Base-by-base conservation (phyloP, 2,329 filamentous ascomycete genomes). In the Stagonosporopsis vannaccii region DNA sequence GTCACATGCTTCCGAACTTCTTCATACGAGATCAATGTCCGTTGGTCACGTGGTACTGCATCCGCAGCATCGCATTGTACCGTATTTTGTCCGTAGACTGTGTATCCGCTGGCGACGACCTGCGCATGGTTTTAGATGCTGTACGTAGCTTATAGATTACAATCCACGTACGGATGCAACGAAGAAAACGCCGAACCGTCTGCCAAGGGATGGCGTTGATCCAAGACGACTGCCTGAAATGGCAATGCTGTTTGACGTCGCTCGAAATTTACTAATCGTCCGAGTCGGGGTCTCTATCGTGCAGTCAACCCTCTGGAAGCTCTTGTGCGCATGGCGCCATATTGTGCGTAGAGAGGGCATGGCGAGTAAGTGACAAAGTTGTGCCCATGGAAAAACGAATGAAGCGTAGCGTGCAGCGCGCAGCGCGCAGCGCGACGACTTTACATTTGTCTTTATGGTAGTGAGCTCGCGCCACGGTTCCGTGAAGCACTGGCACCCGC, bases 1-100 rank as follows among this genome's bases (percentile, higher is more conserved):
- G 48, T 36, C 15, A 30, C 32, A 30, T 51, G 48, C 32, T 51
- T 51, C 26, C 37, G 39, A n/a, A 51, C 48, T 37, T 51, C 48
- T 3, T 37, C 48, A 28, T 36, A 51, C n/a, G 48, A 30, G 15
- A 51, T 51, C 22, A 44, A 30, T 2, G 22, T 11, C 12, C 33
- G 20, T 0, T 12, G 39, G 2, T 5, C 17, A 11, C 20, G 22
- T 11, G 17, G 7, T 4, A 28, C 23, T 28, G 13, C 22, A 2
- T 25, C 25, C 19, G 39, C 40, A 37, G 48, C 39, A 17, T 51
- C 48, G 40, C 48, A 51, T 28, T 35, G 48, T 17, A 51, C 41
- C 2, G 39, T 17, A 9, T 23, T 28, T 15, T 51, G 48, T 36
- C 23, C 39, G 23, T 43, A 51, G n/a, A 51, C 13, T 20, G 48